Evolutionary conservation across 2,329 filamentous ascomycete species (phyloP).

Genomic region (Pyricularia sp.): DNA sequence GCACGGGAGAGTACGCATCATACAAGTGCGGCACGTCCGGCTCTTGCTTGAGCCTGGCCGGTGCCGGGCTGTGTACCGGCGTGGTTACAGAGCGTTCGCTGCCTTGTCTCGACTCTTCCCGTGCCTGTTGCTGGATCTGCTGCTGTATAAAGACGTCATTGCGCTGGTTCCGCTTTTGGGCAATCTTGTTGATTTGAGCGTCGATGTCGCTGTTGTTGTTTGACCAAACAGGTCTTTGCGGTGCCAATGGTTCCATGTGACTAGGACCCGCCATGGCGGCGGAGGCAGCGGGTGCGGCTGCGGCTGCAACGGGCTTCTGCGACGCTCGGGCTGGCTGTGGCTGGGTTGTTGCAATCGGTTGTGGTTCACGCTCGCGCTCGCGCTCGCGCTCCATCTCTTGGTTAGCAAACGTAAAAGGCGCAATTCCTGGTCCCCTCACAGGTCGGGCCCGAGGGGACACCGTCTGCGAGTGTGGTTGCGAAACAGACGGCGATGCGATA

Average conservation of each 20-base stretch:
- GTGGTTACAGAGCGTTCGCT: conserved; percentile 5
- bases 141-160: conserved; percentile 12
- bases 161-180: conserved; percentile 8
- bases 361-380: neutral
- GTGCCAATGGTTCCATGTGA: neutral
- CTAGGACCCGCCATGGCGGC: neutral
- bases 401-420: neutral
- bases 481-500: neutral
- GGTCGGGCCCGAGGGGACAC: neutral
- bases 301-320: conserved; percentile 19
- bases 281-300: conserved; percentile 9
- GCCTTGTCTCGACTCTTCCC: conserved; percentile 2
- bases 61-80: conserved; percentile 12
- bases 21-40: conserved; percentile 31
- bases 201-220: conserved; percentile 1
- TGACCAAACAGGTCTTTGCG: neutral
- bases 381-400: conserved; percentile 6
- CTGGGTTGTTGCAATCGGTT: conserved; percentile 9
- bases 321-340: conserved; percentile 26
- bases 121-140: conserved; percentile 21
- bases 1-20: conserved; percentile 26
- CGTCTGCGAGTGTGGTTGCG: neutral
- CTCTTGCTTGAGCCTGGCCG: conserved; percentile 35
- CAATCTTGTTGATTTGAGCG: conserved; percentile 1
- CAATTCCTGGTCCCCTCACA: neutral